Evolutionary conservation across 2,329 filamentous ascomycete species (phyloP).

Genomic region (Penicillium thymicola): DNA sequence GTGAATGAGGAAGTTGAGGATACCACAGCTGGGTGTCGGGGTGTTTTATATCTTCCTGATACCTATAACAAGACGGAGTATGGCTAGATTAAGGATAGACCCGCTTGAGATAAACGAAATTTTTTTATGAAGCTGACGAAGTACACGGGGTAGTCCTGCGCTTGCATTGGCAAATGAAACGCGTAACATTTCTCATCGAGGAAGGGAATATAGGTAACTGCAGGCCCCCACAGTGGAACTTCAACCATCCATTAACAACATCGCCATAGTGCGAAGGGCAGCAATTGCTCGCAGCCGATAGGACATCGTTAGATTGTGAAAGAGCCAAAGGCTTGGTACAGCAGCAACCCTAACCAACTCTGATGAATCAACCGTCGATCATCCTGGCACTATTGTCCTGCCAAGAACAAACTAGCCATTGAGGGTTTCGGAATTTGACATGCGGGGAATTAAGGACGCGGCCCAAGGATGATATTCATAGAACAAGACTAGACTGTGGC

Average conservation of each 20-base stretch:
- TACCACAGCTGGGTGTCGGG: neutral
- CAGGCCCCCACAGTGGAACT: constrained; percentile 9
- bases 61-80: neutral
- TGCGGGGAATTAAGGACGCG: constrained; percentile 3
- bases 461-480: neutral
- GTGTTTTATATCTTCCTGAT: neutral
- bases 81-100: neutral
- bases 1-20: neutral
- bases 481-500: neutral
- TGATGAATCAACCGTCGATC: constrained; percentile 1
- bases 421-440: neutral
- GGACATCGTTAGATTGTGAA: neutral
- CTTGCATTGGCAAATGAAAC: constrained; percentile 9
- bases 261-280: neutral
- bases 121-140: constrained; percentile 1
- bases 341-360: neutral
- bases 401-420: constrained; percentile 1
- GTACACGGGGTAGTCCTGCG: neutral
- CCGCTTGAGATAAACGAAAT: neutral
- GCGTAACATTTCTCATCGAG: constrained; percentile 10
- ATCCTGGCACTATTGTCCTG: neutral
- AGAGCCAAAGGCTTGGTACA: neutral
- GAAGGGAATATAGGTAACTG: neutral
- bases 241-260: neutral
- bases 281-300: neutral